These are phyloP conservation scores for Pyrenophora tritici-repentis DNA, from an alignment of 2,329 filamentous ascomycete genomes.

Conservation along the genomic window DNA sequence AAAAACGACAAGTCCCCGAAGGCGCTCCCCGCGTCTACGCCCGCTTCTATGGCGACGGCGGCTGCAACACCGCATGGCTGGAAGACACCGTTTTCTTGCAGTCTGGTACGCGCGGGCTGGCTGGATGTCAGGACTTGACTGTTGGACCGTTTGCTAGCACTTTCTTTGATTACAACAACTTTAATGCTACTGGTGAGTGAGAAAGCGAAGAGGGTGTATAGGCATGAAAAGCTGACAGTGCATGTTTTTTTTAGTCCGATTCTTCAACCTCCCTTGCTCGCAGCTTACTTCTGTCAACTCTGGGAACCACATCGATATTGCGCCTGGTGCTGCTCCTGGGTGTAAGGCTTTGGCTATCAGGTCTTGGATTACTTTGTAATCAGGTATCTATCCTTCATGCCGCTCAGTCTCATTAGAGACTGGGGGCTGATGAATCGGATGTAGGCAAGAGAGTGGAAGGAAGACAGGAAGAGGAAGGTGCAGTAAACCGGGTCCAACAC, in stretches of 20 bases:
- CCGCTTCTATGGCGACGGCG: conserved; percentile 13
- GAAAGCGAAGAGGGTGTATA: too few species aligned
- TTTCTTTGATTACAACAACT: conserved; percentile 13
- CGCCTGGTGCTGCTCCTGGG: conserved; percentile 5
- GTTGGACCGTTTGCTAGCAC: conserved; percentile 12
- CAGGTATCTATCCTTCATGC: neutral
- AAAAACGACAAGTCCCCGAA: conserved; percentile 5
- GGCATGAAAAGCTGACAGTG: too few species aligned
- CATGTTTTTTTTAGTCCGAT: neutral
- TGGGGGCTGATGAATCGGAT: neutral
- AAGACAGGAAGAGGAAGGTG: neutral
- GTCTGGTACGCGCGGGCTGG: neutral
- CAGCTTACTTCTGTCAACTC: conserved; percentile 1
- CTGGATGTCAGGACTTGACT: conserved; percentile 11
- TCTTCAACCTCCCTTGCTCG: conserved; percentile 11
- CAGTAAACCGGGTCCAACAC: conserved; percentile 9
- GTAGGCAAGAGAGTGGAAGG: neutral
- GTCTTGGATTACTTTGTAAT: conserved; percentile 12
- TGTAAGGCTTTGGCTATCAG: conserved; percentile 9
- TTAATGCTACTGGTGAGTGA: conserved; percentile 6
- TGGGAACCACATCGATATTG: conserved; percentile 12
- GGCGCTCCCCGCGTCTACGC: conserved; percentile 13
- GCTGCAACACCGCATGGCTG: conserved; percentile 6
- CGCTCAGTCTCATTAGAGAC: too few species aligned
- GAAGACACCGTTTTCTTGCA: conserved; percentile 19